Evolutionary conservation across 192 early-diverging fungal species (phyloP).

Genomic region (Coemansia erecta): DNA sequence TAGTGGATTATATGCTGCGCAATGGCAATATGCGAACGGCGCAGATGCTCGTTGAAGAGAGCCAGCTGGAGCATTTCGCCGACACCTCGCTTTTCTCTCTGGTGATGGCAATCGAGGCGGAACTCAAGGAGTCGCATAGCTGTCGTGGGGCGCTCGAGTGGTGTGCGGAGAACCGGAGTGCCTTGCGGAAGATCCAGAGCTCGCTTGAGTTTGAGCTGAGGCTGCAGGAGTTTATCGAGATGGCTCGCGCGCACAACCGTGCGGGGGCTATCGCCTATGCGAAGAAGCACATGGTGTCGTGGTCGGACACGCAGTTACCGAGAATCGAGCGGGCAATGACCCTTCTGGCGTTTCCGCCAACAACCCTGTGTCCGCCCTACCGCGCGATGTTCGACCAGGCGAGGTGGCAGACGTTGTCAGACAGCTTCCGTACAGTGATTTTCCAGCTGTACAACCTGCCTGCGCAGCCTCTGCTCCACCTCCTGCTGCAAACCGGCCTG

Average conservation of each 20-base stretch:
- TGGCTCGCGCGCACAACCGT: conserved; percentile 62
- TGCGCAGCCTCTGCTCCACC: conserved; percentile 75
- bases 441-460: conserved; percentile 89
- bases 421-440: conserved; percentile 82
- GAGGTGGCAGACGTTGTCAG: conserved; percentile 77
- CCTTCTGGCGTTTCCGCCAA: conserved; percentile 77
- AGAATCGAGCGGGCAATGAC: conserved; percentile 89
- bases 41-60: conserved; percentile 56
- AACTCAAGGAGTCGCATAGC: conserved; percentile 65
- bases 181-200: conserved; percentile 89
- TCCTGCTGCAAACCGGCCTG: conserved; percentile 93
- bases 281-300: conserved; percentile 78
- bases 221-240: conserved; percentile 93
- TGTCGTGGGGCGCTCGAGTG: conserved; percentile 88
- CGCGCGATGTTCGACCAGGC: conserved; percentile 55
- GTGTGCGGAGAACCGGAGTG: conserved; percentile 92
- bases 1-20: conserved; percentile 96
- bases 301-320: conserved; percentile 70
- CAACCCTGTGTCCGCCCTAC: conserved; percentile 79
- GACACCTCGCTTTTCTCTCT: conserved; percentile 91
- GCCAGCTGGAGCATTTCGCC: conserved; percentile 61
- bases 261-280: conserved; percentile 82
- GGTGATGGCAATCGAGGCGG: conserved; percentile 74
- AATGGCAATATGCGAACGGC: conserved; percentile 81
- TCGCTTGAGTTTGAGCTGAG: conserved; percentile 95